Percentiles rank a stretch among this genome's conserved stretches.
phyloP scores from a whole-genome alignment of 768 basidiomycete genomes.

The Trichaptum fuscoviolaceum region DNA sequence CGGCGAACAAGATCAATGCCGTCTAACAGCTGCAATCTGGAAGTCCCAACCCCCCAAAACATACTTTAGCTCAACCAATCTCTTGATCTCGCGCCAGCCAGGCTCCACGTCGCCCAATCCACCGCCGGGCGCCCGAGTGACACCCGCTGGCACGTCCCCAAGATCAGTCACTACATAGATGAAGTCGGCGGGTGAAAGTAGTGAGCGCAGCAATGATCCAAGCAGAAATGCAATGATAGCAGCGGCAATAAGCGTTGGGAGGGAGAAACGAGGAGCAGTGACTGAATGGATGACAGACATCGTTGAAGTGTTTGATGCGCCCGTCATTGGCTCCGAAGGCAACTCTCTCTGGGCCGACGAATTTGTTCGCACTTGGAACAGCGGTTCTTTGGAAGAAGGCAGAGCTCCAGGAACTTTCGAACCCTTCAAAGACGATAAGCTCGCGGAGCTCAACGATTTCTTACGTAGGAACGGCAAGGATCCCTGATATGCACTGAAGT shows the following conservation, averaged over 20 bases:
- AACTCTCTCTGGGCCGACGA: neutral
- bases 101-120: constrained; percentile 39
- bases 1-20: constrained; percentile 38
- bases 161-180: constrained; percentile 68
- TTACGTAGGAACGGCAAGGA: neutral
- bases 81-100: constrained; percentile 82
- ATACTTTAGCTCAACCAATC: constrained; percentile 79
- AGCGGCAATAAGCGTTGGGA: constrained; percentile 62
- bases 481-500: constrained; percentile 50
- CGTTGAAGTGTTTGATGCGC: neutral
- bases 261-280: constrained; percentile 28
- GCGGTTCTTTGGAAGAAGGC: neutral
- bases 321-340: neutral
- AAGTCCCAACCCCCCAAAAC: constrained; percentile 83
- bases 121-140: neutral
- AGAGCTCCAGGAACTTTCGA: constrained; percentile 32
- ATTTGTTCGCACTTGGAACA: neutral
- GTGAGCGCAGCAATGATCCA: constrained; percentile 83
- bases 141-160: constrained; percentile 14
- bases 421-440: constrained; percentile 2
- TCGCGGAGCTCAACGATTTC: neutral
- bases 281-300: constrained; percentile 3
- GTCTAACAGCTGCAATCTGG: constrained; percentile 76
- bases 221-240: constrained; percentile 87
- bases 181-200: constrained; percentile 89